Evolutionary conservation across 345 rosid species (phyloP), one percentile per base, ranked within the genome.

Genomic region (Triadica sebifera): DNA sequence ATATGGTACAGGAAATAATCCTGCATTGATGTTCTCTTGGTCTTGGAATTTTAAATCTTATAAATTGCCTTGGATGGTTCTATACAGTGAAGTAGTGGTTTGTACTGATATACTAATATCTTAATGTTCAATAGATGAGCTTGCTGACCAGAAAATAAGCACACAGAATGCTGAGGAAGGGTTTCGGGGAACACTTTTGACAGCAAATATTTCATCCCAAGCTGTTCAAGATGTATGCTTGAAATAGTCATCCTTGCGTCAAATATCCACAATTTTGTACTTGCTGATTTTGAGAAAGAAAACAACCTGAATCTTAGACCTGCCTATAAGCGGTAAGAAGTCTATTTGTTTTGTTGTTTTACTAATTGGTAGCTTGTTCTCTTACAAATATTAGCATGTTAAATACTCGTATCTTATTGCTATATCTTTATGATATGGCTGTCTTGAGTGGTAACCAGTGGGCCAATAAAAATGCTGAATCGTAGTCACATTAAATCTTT

Each of bases 121-220:
- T 34, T 73, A 25, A n/a, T 70, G 57, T 69, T 64, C 63, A 29
- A 75, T 87, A 94, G 99, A 95, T 87, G 98, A 95, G 85, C 84
- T 95, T 67, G 84, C 89, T 74, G 90, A 81, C 64, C 89, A 84
- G 83, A 92, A 87, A 80, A 75, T 84, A 75, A 85, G 85, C 70
- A 75, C 80, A 69, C 86, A 83, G 66, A 86, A 79, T 81, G 75
- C 85, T 8, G 97, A 94, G 80, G 95, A 81, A 82, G 99, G 99
- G 24, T 95, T 95, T 75, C 88, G 93, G 12, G 97, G 99, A 53
- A 91, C 99, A 46, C 89, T 95, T 65, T 77, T 95, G 87, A 84
- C 96, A 19, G 85, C 92, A 77, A 84, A 87, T 80, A 81, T 85
- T 77, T 79, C 94, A 65, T 90, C 96, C 49, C 85, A 89, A 84